Conservation (phyloP, 257 asterid genomes). For the Solanum gracilifrons region DNA sequence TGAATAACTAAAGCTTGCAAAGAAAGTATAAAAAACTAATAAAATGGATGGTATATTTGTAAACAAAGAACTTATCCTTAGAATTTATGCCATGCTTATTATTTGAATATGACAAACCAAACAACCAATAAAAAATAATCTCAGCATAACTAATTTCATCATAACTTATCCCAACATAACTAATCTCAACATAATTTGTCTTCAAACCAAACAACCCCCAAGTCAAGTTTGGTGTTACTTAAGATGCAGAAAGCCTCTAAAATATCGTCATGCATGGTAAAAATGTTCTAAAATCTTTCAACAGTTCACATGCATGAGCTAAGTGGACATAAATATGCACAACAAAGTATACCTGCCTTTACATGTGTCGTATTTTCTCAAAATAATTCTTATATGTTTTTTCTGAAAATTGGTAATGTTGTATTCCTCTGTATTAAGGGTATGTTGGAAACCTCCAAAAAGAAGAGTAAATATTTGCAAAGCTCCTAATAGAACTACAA, state of each 20-base stretch:
- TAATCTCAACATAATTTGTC: no score
- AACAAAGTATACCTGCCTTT: not conserved
- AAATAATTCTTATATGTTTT: not conserved
- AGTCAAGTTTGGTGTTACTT: not conserved
- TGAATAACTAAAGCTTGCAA: no score
- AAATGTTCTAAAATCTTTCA: not conserved
- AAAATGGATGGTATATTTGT: no score
- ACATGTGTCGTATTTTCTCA: not conserved
- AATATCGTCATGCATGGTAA: not conserved
- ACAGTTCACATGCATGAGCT: not conserved
- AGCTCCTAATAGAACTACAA: not conserved
- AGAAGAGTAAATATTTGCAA: not conserved
- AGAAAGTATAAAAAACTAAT: no score
- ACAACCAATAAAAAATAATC: no score
- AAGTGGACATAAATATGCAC: not conserved
- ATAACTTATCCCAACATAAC: no score
- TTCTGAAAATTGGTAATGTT: not conserved
- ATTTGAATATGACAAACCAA: no score
- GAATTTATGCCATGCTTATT: no score
- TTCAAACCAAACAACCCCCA: no score
- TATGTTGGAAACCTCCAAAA: not conserved
- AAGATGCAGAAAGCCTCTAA: not conserved
- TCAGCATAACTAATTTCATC: no score
- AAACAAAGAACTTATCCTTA: no score
- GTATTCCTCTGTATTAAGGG: not conserved